Conservation (phyloP, 2,329 filamentous ascomycete species). For the Neofusicoccum laricinum region DNA sequence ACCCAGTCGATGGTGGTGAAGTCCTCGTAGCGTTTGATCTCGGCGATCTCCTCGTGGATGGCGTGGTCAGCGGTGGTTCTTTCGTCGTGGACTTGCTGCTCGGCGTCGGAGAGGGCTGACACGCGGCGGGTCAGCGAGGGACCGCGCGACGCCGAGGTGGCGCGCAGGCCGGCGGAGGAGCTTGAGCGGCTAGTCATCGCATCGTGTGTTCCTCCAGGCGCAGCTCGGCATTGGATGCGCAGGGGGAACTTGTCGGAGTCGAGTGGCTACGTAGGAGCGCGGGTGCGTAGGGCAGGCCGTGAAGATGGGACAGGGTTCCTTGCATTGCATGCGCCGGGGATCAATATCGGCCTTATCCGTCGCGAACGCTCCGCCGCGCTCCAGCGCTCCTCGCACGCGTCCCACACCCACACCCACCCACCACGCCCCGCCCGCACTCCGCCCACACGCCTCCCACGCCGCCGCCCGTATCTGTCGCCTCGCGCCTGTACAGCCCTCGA, state of each 20-base stretch:
- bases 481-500: neutral
- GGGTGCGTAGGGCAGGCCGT: neutral
- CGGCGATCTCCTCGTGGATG: constrained; percentile 90
- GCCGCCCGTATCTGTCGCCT: too few relatives aligned
- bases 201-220: constrained; percentile 26
- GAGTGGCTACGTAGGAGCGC: neutral
- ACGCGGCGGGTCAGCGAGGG: constrained; percentile 65
- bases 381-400: constrained; percentile 4
- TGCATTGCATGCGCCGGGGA: constrained; percentile 2
- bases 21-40: constrained; percentile 98
- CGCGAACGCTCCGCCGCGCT: constrained; percentile 7
- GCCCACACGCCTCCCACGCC: too few relatives aligned
- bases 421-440: too few relatives aligned
- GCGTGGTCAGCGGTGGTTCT: constrained; percentile 61
- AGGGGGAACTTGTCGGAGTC: neutral
- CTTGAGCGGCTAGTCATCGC: constrained; percentile 46
- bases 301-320: neutral
- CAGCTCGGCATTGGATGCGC: constrained; percentile 13
- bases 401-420: neutral
- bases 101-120: constrained; percentile 63
- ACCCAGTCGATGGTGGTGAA: constrained; percentile 99
- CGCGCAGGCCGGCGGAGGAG: constrained; percentile 32
- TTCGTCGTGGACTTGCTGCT: constrained; percentile 58
- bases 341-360: neutral
- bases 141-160: constrained; percentile 48